These are phyloP conservation scores for Fusarium foetens DNA, from an alignment of 2,329 filamentous ascomycete species.

Conservation along the genomic window DNA sequence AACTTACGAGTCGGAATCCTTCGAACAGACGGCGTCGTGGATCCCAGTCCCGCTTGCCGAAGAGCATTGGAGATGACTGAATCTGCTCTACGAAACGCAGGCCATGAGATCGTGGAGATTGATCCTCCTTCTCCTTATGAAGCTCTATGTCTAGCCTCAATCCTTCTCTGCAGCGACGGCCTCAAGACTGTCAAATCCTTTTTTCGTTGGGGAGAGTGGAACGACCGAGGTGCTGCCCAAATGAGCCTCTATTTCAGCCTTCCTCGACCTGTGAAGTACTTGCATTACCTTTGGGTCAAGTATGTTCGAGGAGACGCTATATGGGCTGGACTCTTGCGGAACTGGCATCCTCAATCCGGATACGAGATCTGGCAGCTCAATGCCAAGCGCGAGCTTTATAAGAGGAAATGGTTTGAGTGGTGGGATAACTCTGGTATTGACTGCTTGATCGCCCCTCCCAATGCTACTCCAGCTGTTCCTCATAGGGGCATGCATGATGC, in stretches of 20 bases:
- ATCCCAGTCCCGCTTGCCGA: slow-evolving; percentile 84
- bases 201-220: slow-evolving; percentile 80
- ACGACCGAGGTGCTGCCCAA: slow-evolving; percentile 80
- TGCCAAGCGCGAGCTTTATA: slow-evolving; percentile 79
- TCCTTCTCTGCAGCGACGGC: slow-evolving; percentile 86
- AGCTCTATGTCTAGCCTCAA: slow-evolving; percentile 78
- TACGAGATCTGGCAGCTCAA: slow-evolving; percentile 87
- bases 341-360: slow-evolving; percentile 79
- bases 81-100: slow-evolving; percentile 72
- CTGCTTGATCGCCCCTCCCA: slow-evolving; percentile 84
- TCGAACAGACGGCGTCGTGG: slow-evolving; percentile 82
- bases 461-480: slow-evolving; percentile 88
- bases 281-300: slow-evolving; percentile 92
- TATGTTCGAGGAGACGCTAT: slow-evolving; percentile 80
- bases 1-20: slow-evolving; percentile 74
- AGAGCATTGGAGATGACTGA: slow-evolving; percentile 79
- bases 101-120: slow-evolving; percentile 76
- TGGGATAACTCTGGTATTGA: slow-evolving; percentile 80
- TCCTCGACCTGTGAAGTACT: slow-evolving; percentile 77
- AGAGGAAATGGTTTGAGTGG: slow-evolving; percentile 83
- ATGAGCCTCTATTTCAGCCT: slow-evolving; percentile 79
- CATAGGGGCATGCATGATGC: slow-evolving; percentile 88
- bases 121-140: slow-evolving; percentile 77
- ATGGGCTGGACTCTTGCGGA: slow-evolving; percentile 80
- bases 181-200: slow-evolving; percentile 81